Percentiles rank a stretch among this genome's conserved stretches.
Conservation (phyloP, 2,329 filamentous ascomycete species). For the Neocucurbitaria cava region DNA sequence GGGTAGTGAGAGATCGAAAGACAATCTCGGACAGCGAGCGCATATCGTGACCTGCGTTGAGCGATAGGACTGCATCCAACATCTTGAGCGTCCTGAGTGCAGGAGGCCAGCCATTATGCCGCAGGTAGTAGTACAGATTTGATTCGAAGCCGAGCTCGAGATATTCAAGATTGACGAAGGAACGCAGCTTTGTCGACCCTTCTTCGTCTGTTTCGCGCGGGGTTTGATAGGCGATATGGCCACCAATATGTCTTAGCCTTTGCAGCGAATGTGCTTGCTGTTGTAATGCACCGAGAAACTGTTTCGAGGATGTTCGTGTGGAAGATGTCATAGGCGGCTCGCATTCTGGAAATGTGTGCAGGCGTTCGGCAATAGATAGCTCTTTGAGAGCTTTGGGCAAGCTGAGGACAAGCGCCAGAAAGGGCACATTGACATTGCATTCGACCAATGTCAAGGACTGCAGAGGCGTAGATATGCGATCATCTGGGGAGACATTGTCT, state of each 20-base stretch:
- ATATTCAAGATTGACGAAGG: constrained; percentile 31
- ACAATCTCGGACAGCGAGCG: constrained; percentile 20
- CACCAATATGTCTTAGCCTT: constrained; percentile 37
- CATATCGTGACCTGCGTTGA: constrained; percentile 22
- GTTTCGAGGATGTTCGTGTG: constrained; percentile 28
- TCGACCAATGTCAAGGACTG: constrained; percentile 44
- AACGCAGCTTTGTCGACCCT: constrained; percentile 28
- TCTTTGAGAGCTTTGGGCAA: constrained; percentile 42
- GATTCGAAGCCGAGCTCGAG: constrained; percentile 41
- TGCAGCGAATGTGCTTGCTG: constrained; percentile 42
- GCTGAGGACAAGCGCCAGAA: constrained; percentile 36
- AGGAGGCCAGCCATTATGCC: constrained; percentile 30
- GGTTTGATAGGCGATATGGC: constrained; percentile 19
- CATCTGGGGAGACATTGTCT: constrained; percentile 18
- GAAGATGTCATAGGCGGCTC: constrained; percentile 18
- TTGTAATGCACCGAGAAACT: constrained; percentile 38
- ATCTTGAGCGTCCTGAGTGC: constrained; percentile 36
- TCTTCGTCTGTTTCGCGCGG: constrained; percentile 18
- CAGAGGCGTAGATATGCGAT: constrained; percentile 37
- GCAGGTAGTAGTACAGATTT: constrained; percentile 33
- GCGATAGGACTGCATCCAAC: constrained; percentile 31
- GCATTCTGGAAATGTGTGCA: constrained; percentile 37
- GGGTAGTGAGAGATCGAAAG: constrained; percentile 21
- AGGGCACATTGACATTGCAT: constrained; percentile 42
- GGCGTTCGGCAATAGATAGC: constrained; percentile 42